These are phyloP conservation scores for Exidia glandulosa DNA, from an alignment of 768 basidiomycete genomes.

Conservation along the genomic window DNA sequence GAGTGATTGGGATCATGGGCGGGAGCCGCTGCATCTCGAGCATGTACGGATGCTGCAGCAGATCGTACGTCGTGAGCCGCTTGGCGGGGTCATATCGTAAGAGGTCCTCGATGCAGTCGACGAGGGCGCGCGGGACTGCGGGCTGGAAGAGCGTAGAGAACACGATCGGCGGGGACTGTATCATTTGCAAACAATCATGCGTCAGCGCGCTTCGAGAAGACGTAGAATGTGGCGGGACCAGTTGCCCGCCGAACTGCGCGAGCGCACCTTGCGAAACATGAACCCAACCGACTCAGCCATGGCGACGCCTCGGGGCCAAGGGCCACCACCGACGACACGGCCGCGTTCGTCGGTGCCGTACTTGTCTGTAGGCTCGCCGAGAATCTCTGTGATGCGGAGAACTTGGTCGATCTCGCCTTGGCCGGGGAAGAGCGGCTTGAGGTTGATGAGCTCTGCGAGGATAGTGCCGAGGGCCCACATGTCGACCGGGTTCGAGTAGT, in stretches of 20 bases:
- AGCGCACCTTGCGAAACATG: slow-evolving; percentile 74
- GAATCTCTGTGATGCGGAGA: slow-evolving; percentile 76
- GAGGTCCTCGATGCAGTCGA: slow-evolving; percentile 87
- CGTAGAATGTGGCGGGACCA: not conserved
- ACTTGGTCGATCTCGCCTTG: slow-evolving; percentile 90
- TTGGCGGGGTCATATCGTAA: slow-evolving; percentile 85
- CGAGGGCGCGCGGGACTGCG: slow-evolving; percentile 62
- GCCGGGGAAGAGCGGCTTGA: slow-evolving; percentile 92
- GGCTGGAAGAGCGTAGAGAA: slow-evolving; percentile 67
- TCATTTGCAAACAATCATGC: not conserved
- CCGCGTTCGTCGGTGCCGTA: slow-evolving; percentile 70
- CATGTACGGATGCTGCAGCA: slow-evolving; percentile 83
- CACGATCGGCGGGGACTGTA: slow-evolving; percentile 53
- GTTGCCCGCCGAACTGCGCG: not conserved
- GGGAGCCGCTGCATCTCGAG: slow-evolving; percentile 41
- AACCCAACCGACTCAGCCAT: slow-evolving; percentile 83
- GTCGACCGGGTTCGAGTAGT: slow-evolving; percentile 95
- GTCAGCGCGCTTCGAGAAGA: too few species aligned
- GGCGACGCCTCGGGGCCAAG: slow-evolving; percentile 75
- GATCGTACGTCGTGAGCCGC: slow-evolving; percentile 78
- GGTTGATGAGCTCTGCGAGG: slow-evolving; percentile 91
- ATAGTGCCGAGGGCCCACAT: slow-evolving; percentile 99
- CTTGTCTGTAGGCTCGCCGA: slow-evolving; percentile 81
- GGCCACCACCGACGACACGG: slow-evolving; percentile 69
- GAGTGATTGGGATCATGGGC: slow-evolving; percentile 17